Conservation (phyloP, 1,284 basidiomycete species). For the Porodaedalea pini region DNA sequence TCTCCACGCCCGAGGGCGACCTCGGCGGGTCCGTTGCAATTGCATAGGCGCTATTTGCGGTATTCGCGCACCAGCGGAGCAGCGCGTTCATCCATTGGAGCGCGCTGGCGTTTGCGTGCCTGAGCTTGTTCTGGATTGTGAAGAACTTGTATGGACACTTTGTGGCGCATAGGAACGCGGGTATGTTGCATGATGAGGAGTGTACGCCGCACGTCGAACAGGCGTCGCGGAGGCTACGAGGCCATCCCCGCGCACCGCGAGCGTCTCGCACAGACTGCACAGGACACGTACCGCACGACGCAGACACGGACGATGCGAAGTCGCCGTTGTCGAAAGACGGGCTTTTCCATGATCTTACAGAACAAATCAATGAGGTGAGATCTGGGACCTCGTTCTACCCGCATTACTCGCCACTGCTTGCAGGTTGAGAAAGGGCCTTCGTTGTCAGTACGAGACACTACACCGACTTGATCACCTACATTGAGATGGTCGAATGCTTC, state of each 20-base stretch:
- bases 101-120: constrained; percentile 80
- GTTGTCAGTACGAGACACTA: background rate
- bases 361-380: background rate
- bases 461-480: no score
- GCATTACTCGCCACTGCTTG: constrained; percentile 12
- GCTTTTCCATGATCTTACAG: constrained; percentile 7
- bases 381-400: constrained; percentile 10
- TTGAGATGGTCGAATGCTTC: no score
- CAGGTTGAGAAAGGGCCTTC: background rate
- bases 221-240: background rate
- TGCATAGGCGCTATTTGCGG: constrained; percentile 77
- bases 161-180: constrained; percentile 38
- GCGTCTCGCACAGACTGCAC: constrained; percentile 4
- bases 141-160: constrained; percentile 63
- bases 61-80: constrained; percentile 71
- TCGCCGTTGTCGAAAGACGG: background rate
- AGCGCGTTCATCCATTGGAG: constrained; percentile 83
- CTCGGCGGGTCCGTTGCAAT: no score
- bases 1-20: no score
- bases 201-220: constrained; percentile 67
- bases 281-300: constrained; percentile 10
- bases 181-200: constrained; percentile 79
- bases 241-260: constrained; percentile 5
- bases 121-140: constrained; percentile 79
- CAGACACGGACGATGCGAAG: background rate